Evolutionary conservation across 1,284 basidiomycete genomes (phyloP), one percentile per base, ranked within the genome.

Genomic region (Microbotryomycetes sp.): DNA sequence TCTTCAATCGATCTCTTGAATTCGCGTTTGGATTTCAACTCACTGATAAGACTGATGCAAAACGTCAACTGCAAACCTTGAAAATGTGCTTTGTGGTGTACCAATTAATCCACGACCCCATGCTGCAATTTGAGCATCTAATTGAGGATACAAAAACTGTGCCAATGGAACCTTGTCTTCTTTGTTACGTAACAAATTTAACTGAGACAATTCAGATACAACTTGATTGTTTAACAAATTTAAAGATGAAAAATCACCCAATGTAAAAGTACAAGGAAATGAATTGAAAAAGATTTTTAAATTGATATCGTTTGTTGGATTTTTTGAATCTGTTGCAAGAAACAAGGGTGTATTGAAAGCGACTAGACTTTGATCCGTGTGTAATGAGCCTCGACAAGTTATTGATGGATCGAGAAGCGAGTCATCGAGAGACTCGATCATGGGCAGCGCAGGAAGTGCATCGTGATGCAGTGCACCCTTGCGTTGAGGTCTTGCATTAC

Each of bases 21-120:
- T n/a, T n/a, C n/a, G n/a, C n/a, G n/a, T n/a, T n/a, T n/a, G 15
- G 56, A 6, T 57, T 23, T 6, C 36, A 42, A 63, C 66, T 29
- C 32, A 68, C 67, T 84, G 84, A 71, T 82, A 81, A 55, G 74
- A 78, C 63, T 80, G 77, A 84, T 86, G 86, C 62, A 88, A 71
- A 19, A 86, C 81, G 63, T 86, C 84, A 60, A 80, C 75, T 16
- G 86, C 80, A 67, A 84, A 89, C 57, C 79, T 76, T 73, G 85
- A 86, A 70, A 87, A 89, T 30, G 87, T 88, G 71, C 86, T 87
- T 56, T 81, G 61, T n/a, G 82, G 80, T 14, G 86, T 89, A 1
- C 84, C 85, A 0, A 84, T 80, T 32, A 86, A 79, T n/a, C 72
- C 76, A 70, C 77, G 74, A 1, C 83, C 84, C 55, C 79, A 79